These are phyloP conservation scores for Conringia planisiliqua DNA, from an alignment of 345 rosid species.

Conservation along the genomic window DNA sequence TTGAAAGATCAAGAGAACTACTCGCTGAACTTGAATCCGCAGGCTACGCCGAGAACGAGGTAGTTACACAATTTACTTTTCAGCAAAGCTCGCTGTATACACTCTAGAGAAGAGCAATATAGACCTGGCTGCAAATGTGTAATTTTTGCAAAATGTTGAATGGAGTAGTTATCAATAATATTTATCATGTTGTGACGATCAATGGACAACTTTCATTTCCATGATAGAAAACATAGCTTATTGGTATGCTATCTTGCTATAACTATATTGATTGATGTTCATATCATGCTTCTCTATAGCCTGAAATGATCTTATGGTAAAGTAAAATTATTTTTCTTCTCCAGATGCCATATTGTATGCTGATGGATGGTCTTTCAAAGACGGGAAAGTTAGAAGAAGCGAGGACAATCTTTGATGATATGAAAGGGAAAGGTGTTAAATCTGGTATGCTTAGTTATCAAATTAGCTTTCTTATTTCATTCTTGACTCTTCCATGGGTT, in stretches of 20 bases:
- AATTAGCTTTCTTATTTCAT: conserved; percentile 15
- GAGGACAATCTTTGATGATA: conserved; percentile 51
- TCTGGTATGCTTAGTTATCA: conserved; percentile 52
- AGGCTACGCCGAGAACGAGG: conserved; percentile 85
- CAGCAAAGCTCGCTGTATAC: background rate
- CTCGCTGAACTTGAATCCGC: conserved; percentile 60
- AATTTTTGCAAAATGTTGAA: background rate
- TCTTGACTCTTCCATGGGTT: background rate
- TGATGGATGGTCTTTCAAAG: conserved; percentile 92
- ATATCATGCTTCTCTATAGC: background rate
- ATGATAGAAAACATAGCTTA: background rate
- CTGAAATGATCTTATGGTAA: background rate
- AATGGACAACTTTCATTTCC: background rate
- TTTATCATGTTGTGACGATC: background rate
- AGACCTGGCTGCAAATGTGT: background rate
- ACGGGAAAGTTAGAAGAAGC: conserved; percentile 71
- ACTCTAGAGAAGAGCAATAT: background rate
- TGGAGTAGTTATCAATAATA: background rate
- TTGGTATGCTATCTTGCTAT: background rate
- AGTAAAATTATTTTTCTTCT: background rate
- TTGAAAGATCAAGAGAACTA: conserved; percentile 72
- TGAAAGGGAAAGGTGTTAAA: conserved; percentile 55
- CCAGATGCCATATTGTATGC: conserved; percentile 85
- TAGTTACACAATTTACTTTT: conserved; percentile 17
- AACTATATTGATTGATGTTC: background rate